phyloP scores from a whole-genome alignment of 2,329 filamentous ascomycete genomes.

The Helminthosporium solani region DNA sequence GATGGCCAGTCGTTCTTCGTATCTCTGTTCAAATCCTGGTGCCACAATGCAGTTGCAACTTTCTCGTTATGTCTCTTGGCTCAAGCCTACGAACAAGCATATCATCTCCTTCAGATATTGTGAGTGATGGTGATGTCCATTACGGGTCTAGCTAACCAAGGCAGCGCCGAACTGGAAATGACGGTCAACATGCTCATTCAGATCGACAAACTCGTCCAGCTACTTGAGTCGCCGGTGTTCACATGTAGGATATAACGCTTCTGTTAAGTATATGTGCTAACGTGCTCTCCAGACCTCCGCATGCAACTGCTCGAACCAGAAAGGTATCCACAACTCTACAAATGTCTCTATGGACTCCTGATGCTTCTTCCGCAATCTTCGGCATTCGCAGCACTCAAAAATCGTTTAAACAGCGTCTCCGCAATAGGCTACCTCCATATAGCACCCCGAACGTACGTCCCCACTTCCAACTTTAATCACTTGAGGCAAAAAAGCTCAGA shows the following conservation, averaged over 20 bases:
- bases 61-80: conserved; percentile 94
- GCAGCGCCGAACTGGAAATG: conserved; percentile 93
- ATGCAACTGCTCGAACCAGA: conserved; percentile 95
- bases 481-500: conserved; percentile 47
- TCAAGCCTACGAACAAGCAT: conserved; percentile 97
- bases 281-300: conserved; percentile 68
- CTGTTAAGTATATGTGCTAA: neutral
- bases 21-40: conserved; percentile 93
- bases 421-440: conserved; percentile 94
- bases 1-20: conserved; percentile 97
- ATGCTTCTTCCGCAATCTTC: conserved; percentile 99
- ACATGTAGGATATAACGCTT: conserved; percentile 66
- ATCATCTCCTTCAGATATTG: conserved; percentile 95
- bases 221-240: conserved; percentile 95
- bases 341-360: conserved; percentile 92
- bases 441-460: conserved; percentile 72
- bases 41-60: conserved; percentile 95
- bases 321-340: conserved; percentile 91
- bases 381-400: conserved; percentile 94
- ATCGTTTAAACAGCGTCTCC: conserved; percentile 93
- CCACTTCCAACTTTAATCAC: conserved; percentile 41
- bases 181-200: conserved; percentile 98
- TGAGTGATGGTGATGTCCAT: conserved; percentile 45
- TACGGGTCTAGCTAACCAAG: conserved; percentile 23
- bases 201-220: conserved; percentile 95